A percentile compares a stretch with the other conserved stretches of the same genome.
Evolutionary conservation across 352 stramenopile species (phyloP).

Genomic region (Pythium plurisporium): DNA sequence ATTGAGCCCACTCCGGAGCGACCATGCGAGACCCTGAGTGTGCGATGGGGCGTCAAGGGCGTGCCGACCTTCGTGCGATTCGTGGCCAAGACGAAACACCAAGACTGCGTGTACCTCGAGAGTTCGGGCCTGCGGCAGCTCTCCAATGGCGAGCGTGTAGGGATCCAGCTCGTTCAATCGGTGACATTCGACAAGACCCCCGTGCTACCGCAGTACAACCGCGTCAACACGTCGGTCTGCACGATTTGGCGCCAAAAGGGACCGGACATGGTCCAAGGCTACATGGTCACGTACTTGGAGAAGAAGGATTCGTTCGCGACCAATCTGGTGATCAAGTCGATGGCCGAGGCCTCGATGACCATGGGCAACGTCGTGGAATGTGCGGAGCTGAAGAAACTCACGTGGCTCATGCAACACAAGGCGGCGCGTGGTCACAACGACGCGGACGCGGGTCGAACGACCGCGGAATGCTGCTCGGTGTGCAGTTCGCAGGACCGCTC

Average conservation of each 20-base stretch:
- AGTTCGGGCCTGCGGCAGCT: conserved; percentile 38
- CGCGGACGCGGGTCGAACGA: no score
- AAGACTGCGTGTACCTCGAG: conserved; percentile 63
- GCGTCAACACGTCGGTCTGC: conserved; percentile 59
- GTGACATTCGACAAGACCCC: conserved; percentile 58
- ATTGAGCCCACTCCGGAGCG: conserved; percentile 31
- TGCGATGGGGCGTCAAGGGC: conserved; percentile 60
- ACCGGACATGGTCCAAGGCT: conserved; percentile 21
- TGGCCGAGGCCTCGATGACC: conserved; percentile 34
- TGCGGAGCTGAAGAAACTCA: conserved; percentile 64
- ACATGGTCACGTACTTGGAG: conserved; percentile 46
- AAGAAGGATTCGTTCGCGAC: conserved; percentile 34
- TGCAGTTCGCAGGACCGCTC: no score
- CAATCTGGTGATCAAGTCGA: conserved; percentile 32
- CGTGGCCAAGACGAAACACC: conserved; percentile 39
- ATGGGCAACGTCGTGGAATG: conserved; percentile 35
- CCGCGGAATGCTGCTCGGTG: no score
- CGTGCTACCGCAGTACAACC: conserved; percentile 31
- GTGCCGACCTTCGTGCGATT: conserved; percentile 41
- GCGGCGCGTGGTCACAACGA: no score
- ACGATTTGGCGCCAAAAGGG: conserved; percentile 43
- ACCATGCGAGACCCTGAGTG: conserved; percentile 52
- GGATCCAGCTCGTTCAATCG: conserved; percentile 62
- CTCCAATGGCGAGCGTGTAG: conserved; percentile 43
- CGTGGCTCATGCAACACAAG: conserved; percentile 45